A percentile compares a stretch with the other conserved stretches of the same genome.
Conservation (phyloP, 139 green algal species). For the Picochlorum costavermella region DNA sequence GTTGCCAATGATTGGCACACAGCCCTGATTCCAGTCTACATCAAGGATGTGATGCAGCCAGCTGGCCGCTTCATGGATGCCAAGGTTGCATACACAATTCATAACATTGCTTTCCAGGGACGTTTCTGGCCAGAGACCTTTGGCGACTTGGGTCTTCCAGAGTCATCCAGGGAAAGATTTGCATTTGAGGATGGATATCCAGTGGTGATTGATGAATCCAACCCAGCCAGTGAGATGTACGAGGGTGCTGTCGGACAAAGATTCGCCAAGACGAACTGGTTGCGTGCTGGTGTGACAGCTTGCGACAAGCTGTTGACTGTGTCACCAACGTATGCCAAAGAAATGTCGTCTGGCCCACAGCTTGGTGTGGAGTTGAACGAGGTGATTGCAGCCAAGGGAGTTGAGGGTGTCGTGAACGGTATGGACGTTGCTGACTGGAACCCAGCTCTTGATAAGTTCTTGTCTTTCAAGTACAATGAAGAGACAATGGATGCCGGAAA, state of each 20-base stretch:
- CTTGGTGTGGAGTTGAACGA: slow-evolving; percentile 86
- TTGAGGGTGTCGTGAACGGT: slow-evolving; percentile 97
- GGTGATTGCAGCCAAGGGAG: slow-evolving; percentile 57
- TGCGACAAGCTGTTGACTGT: slow-evolving; percentile 93
- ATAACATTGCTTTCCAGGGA: slow-evolving; percentile 94
- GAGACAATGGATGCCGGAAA: slow-evolving; percentile 77
- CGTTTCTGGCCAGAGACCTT: slow-evolving; percentile 77
- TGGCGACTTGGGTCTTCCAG: slow-evolving; percentile 63
- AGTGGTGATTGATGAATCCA: slow-evolving; percentile 63
- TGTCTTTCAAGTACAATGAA: slow-evolving; percentile 87
- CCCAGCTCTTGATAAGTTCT: slow-evolving; percentile 88
- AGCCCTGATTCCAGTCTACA: slow-evolving; percentile 74
- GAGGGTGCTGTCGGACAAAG: slow-evolving; percentile 19
- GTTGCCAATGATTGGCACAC: slow-evolving; percentile 90
- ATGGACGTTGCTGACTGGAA: slow-evolving; percentile 96
- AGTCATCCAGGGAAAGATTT: slow-evolving; percentile 45
- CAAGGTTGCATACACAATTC: slow-evolving; percentile 77
- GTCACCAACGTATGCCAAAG: slow-evolving; percentile 91
- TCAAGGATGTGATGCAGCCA: slow-evolving; percentile 82
- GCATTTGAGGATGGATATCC: slow-evolving; percentile 77
- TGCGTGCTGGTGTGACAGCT: slow-evolving; percentile 79
- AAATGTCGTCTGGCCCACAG: slow-evolving; percentile 64
- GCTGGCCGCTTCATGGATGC: slow-evolving; percentile 67
- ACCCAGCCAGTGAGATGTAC: slow-evolving; percentile 33
- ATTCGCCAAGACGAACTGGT: slow-evolving; percentile 94